These are phyloP conservation scores for Fraxinus ornus DNA, from an alignment of 305 asterid species.

Conservation along the genomic window DNA sequence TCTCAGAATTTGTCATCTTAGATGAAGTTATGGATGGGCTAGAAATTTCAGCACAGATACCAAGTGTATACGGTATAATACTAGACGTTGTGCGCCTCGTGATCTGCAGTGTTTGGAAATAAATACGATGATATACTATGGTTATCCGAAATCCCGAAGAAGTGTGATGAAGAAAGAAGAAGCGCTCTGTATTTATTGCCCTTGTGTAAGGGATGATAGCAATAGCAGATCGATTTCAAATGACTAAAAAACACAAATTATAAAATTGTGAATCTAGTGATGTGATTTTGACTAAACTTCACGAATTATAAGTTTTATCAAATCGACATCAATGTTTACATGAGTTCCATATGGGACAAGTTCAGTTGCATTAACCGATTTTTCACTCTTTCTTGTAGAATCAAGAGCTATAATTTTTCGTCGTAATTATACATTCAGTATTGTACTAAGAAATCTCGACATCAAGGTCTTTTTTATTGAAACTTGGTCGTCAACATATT, in stretches of 20 bases:
- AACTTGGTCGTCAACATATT: background rate
- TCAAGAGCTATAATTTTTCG: background rate
- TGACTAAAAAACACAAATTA: background rate
- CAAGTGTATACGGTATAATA: background rate
- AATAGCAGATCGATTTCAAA: background rate
- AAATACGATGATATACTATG: background rate
- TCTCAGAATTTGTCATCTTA: too few species aligned
- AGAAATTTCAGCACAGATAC: slow-evolving; percentile 15
- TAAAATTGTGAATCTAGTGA: background rate
- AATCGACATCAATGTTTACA: background rate
- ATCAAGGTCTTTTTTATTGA: background rate
- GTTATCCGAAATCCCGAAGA: background rate
- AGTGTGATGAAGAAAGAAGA: background rate
- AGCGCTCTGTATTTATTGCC: background rate
- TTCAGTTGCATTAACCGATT: background rate
- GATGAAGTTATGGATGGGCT: slow-evolving; percentile 94
- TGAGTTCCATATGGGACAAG: background rate
- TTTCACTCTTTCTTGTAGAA: background rate
- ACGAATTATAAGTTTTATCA: background rate
- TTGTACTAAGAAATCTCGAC: background rate
- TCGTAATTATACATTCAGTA: background rate
- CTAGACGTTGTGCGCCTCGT: background rate
- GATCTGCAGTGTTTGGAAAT: background rate
- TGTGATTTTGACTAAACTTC: background rate
- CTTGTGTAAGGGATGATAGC: background rate